These are phyloP conservation scores for Parastagonospora avenae DNA, from an alignment of 2,329 filamentous ascomycete genomes.

Conservation along the genomic window DNA sequence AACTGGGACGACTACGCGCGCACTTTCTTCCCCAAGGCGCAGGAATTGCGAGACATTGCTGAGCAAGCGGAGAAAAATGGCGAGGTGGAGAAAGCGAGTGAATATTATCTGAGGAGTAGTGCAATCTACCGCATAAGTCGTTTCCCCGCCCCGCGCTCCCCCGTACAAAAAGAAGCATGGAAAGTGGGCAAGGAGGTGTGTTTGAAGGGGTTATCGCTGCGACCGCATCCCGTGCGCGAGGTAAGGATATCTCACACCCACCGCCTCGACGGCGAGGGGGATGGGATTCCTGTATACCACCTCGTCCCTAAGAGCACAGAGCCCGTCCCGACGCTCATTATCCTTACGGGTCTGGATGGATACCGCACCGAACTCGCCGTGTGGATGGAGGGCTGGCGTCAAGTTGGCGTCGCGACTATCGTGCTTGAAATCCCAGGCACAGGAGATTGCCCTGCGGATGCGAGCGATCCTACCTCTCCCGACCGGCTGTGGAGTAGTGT, in stretches of 20 bases:
- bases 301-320: conserved; percentile 60
- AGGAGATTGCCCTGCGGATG: conserved; percentile 59
- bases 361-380: conserved; percentile 63
- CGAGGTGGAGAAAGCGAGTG: conserved; percentile 60
- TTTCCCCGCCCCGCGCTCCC: conserved; percentile 63
- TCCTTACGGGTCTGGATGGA: conserved; percentile 64
- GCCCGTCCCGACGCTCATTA: conserved; percentile 59
- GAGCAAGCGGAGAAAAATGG: conserved; percentile 56
- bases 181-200: conserved; percentile 68
- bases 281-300: conserved; percentile 67
- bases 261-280: conserved; percentile 57
- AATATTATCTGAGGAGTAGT: conserved; percentile 61
- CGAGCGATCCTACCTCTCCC: conserved; percentile 54
- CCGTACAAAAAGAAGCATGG: conserved; percentile 66
- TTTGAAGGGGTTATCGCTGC: conserved; percentile 56
- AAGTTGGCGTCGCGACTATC: conserved; percentile 55
- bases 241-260: conserved; percentile 65
- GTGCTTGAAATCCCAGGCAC: conserved; percentile 64
- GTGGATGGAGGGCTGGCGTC: conserved; percentile 58
- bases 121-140: conserved; percentile 75
- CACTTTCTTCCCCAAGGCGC: conserved; percentile 64
- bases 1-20: conserved; percentile 67
- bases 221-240: conserved; percentile 64
- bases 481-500: conserved; percentile 61
- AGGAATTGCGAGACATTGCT: conserved; percentile 60